Evolutionary conservation across 192 early-diverging fungal genomes (phyloP), one percentile per base, ranked within the genome.

Genomic region (Coemansia sp.): DNA sequence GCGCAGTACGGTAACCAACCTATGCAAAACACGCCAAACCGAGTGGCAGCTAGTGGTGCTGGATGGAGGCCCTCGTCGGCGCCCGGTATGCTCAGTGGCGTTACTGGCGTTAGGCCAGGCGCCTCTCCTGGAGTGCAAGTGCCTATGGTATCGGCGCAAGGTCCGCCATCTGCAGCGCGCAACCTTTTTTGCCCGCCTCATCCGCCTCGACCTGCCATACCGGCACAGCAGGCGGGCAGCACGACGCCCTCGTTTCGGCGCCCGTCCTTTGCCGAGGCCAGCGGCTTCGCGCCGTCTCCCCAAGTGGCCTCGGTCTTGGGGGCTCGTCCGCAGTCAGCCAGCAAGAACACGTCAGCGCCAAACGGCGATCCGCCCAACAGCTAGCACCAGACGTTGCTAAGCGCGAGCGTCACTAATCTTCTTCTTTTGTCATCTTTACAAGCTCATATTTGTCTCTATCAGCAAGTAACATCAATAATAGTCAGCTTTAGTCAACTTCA

Each of bases 241-340:
- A 37, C 63, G 19, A 64, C 48, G 55, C 19, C 50, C 7, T 7
- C 63, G 19, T 21, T 23, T 12, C 61, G 67, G n/a, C 72, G 64
- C 8, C 72, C 69, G 37, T 80, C 73, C 11, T 80, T 80, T 72
- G 74, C 74, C 3, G 74, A 75, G 25, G 55, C 75, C 51, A 58
- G 66, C 21, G 53, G 74, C 4, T 80, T 80, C 32, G 48, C 66
- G 38, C 69, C 73, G 3, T 51, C 77, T 19, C 58, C 73, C 42
- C 64, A 65, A 8, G 63, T 46, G 4, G 51, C 29, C 10, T 7
- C 29, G 25, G 37, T 19, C 63, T 8, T 41, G 31, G 37, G 32
- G 19, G 9, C 21, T 50, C 55, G 5, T 25, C 32, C 48, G 39
- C 15, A 19, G 50, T 64, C 37, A 7, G 50, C 17, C 44, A 41